Percentiles rank a stretch among this genome's conserved stretches.
Conservation (phyloP, 2,329 filamentous ascomycete genomes). For the Colletotrichum somersetense region DNA sequence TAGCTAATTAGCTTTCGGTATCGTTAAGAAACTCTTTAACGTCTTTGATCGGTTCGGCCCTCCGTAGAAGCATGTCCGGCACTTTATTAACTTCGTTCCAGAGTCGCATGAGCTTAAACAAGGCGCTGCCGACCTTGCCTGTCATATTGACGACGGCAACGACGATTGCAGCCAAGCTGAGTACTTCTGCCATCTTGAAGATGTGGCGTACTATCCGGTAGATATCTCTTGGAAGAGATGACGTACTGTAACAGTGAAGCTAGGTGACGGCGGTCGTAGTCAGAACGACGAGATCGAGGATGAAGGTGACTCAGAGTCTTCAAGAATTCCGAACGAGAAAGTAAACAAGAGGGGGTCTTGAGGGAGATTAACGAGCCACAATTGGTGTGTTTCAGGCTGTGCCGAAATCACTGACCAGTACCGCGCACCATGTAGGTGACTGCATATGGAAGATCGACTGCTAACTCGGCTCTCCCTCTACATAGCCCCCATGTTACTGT, state of each 20-base stretch:
- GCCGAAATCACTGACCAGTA: background rate
- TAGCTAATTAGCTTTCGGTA: background rate
- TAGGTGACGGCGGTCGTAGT: background rate
- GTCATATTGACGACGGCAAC: slow-evolving; percentile 36
- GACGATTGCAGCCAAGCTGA: slow-evolving; percentile 25
- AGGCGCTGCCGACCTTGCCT: slow-evolving; percentile 34
- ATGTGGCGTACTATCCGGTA: background rate
- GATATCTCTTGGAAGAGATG: background rate
- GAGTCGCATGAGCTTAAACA: slow-evolving; percentile 39
- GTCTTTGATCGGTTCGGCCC: slow-evolving; percentile 12
- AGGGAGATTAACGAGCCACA: too few relatives aligned
- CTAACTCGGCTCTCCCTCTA: background rate
- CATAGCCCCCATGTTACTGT: background rate
- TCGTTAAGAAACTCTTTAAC: slow-evolving; percentile 19
- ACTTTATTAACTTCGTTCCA: slow-evolving; percentile 42
- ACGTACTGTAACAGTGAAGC: too few relatives aligned
- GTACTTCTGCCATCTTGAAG: slow-evolving; percentile 19
- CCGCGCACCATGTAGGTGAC: background rate
- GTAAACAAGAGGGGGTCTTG: background rate
- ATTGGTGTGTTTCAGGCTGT: background rate
- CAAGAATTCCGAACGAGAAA: background rate
- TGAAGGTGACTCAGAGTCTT: background rate
- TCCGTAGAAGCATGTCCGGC: background rate
- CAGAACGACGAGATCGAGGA: background rate
- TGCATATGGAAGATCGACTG: background rate